phyloP scores from a whole-genome alignment of 192 early-diverging fungal genomes.

The Coemansia sp. region DNA sequence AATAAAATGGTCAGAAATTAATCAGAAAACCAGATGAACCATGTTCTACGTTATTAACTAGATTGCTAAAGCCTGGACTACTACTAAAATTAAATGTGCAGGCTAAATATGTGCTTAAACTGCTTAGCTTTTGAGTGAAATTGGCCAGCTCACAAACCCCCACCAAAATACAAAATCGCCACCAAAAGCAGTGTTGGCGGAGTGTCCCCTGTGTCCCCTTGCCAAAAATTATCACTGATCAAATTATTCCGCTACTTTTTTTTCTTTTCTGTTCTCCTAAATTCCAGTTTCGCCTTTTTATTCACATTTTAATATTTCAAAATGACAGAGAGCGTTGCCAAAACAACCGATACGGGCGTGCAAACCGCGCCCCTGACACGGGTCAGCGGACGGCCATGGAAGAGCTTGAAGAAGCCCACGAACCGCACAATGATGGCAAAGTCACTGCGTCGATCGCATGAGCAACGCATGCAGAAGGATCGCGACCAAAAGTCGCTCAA shows the following conservation, averaged over 20 bases:
- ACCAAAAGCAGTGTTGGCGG: background rate
- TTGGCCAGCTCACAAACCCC: too few species aligned
- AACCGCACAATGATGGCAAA: slow-evolving; percentile 50
- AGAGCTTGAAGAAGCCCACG: slow-evolving; percentile 36
- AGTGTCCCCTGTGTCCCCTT: background rate
- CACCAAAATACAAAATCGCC: too few species aligned
- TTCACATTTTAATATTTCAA: background rate
- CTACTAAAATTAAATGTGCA: too few species aligned
- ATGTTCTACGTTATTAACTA: too few species aligned
- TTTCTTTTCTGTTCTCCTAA: background rate
- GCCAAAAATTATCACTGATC: background rate
- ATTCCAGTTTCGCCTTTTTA: background rate
- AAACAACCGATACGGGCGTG: slow-evolving; percentile 5
- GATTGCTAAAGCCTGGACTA: too few species aligned
- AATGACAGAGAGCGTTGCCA: background rate
- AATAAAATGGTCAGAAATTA: too few species aligned
- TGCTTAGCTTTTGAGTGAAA: too few species aligned
- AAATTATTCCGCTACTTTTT: background rate
- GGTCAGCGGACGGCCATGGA: slow-evolving; percentile 49
- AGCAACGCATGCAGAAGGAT: slow-evolving; percentile 35
- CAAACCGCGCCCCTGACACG: slow-evolving; percentile 27
- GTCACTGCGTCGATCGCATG: slow-evolving; percentile 35
- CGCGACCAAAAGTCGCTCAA: slow-evolving; percentile 27
- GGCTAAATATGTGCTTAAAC: too few species aligned
- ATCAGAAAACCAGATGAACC: too few species aligned